Evolutionary conservation across 495 filamentous ascomycete species (phyloP).

Genomic region (Hyaloscypha finlandica): DNA sequence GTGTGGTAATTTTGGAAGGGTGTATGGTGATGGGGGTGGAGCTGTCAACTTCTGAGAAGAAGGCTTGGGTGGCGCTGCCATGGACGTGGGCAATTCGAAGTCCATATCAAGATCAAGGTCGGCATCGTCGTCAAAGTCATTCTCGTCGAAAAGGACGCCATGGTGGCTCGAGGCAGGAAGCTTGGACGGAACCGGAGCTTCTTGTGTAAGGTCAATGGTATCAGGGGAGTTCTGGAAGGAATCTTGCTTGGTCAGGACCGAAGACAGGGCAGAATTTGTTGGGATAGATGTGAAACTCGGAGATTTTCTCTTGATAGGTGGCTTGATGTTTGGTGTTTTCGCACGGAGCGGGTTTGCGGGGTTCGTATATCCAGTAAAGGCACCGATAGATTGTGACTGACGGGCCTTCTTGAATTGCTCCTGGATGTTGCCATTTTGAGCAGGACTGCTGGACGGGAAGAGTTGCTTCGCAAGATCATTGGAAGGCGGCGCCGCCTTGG

Average conservation of each 20-base stretch:
- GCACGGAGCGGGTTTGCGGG: slow-evolving; percentile 23
- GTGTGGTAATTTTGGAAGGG: slow-evolving; percentile 38
- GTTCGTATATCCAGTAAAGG: slow-evolving; percentile 27
- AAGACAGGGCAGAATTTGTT: slow-evolving; percentile 36
- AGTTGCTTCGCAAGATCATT: slow-evolving; percentile 45
- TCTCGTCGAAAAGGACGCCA: slow-evolving; percentile 55
- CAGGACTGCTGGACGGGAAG: slow-evolving; percentile 52
- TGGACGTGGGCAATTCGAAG: slow-evolving; percentile 47
- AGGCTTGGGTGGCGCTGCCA: slow-evolving; percentile 34
- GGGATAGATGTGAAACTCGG: slow-evolving; percentile 3
- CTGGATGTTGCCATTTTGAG: slow-evolving; percentile 34
- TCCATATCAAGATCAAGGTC: slow-evolving; percentile 64
- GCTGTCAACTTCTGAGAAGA: slow-evolving; percentile 24
- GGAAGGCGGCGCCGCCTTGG: slow-evolving; percentile 35
- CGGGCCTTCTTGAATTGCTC: slow-evolving; percentile 33
- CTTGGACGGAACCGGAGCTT: slow-evolving; percentile 19
- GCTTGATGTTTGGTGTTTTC: slow-evolving; percentile 27
- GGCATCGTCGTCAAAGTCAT: slow-evolving; percentile 71
- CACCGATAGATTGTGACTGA: slow-evolving; percentile 30
- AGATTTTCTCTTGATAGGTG: slow-evolving; percentile 13
- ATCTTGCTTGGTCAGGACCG: slow-evolving; percentile 42
- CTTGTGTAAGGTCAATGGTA: slow-evolving; percentile 27
- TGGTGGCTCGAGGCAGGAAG: slow-evolving; percentile 20
- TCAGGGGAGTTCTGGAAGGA: slow-evolving; percentile 45
- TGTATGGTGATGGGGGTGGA: slow-evolving; percentile 15